A percentile compares a stretch with the other conserved stretches of the same genome.
These are phyloP conservation scores for Boletus rufocinnamomeus DNA, from an alignment of 768 basidiomycete genomes.

Conservation along the genomic window DNA sequence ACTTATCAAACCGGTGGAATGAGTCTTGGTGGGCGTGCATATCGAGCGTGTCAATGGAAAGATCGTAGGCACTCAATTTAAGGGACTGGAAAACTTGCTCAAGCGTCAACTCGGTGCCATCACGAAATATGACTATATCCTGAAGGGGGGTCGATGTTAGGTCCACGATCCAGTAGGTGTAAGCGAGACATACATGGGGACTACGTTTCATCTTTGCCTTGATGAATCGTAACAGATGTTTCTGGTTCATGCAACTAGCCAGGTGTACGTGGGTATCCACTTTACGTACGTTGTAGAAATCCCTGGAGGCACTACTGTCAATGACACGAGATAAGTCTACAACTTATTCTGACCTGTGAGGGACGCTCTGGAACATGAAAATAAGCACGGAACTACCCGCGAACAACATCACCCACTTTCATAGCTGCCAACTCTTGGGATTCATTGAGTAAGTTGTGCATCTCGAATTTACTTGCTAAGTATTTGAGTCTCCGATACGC, in stretches of 20 bases:
- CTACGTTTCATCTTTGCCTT: conserved; percentile 96
- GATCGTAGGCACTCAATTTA: conserved; percentile 92
- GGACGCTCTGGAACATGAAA: conserved; percentile 26
- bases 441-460: conserved; percentile 91
- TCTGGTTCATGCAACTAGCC: conserved; percentile 99
- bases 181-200: conserved; percentile 57
- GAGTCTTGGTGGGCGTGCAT: conserved; percentile 99
- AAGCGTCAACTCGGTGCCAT: conserved; percentile 84
- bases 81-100: conserved; percentile 96
- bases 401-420: conserved; percentile 62
- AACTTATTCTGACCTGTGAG: conserved; percentile 29
- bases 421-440: conserved; percentile 93
- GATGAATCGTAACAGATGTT: conserved; percentile 96
- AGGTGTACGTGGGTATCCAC: conserved; percentile 99
- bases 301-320: conserved; percentile 49
- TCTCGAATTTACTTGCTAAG: conserved; percentile 88
- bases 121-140: conserved; percentile 96
- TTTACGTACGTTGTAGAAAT: conserved; percentile 98
- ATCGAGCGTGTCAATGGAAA: conserved; percentile 97
- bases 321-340: not conserved
- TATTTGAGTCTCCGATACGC: conserved; percentile 92
- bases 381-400: conserved; percentile 7
- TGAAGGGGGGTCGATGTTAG: conserved; percentile 33
- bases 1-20: conserved; percentile 98
- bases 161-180: not conserved